Percentiles rank a stretch among this genome's conserved stretches.
Evolutionary conservation across 768 basidiomycete species (phyloP).

Genomic region (Roridomyces roridus): DNA sequence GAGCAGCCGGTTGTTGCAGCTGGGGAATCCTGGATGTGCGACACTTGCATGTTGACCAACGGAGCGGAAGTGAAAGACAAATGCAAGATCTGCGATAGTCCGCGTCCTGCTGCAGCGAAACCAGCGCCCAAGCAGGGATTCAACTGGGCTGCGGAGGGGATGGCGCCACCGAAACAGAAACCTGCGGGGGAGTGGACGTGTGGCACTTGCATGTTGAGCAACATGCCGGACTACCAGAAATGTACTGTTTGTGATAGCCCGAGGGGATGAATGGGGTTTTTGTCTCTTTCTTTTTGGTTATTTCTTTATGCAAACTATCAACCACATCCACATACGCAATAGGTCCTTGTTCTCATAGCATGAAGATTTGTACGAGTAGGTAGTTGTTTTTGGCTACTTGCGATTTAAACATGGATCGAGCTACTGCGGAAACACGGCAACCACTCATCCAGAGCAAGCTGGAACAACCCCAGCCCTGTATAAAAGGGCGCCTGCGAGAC

Average conservation of each 20-base stretch:
- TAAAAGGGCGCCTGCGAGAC: constrained; percentile 53
- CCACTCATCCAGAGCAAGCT: constrained; percentile 55
- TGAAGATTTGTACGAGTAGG: no score
- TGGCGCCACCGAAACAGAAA: constrained; percentile 41
- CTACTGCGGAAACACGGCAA: constrained; percentile 45
- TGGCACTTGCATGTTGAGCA: constrained; percentile 45
- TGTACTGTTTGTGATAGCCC: constrained; percentile 53
- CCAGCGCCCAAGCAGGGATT: constrained; percentile 38
- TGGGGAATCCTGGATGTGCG: constrained; percentile 64
- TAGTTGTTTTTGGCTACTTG: no score
- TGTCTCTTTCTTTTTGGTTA: not conserved
- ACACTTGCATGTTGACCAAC: constrained; percentile 57
- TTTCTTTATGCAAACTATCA: not conserved
- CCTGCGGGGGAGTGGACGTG: constrained; percentile 49
- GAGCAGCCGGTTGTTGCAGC: no score
- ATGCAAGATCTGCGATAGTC: constrained; percentile 58
- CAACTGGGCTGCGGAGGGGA: constrained; percentile 54
- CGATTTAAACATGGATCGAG: no score
- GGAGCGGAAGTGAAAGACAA: constrained; percentile 48
- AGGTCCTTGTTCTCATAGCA: not conserved
- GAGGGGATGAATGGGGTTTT: constrained; percentile 30
- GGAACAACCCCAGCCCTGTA: constrained; percentile 51
- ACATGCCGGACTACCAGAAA: constrained; percentile 45
- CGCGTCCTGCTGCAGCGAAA: constrained; percentile 30
- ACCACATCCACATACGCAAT: no score